Base-by-base conservation (phyloP, 768 basidiomycete species). In the Arthromyces matolae region DNA sequence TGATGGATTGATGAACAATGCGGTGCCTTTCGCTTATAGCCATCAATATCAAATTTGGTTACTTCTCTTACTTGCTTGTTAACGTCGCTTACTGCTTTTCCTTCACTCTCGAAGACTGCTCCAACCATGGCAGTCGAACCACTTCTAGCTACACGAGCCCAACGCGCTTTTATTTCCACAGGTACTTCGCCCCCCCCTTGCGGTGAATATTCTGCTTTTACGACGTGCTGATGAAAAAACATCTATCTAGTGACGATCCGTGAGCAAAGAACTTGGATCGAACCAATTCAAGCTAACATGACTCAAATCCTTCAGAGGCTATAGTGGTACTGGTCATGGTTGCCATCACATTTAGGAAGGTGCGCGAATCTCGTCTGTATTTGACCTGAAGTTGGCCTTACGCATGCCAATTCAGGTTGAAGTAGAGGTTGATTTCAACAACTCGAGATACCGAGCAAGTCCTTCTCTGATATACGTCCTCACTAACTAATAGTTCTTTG, bases 291-390 rank as follows among this genome's bases (percentile, higher is more conserved):
- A 12, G 32, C 42, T 54, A 31, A 56, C 12, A 34, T 22, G 9
- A 32, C 5, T 23, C 18, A 31, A 13, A n/a, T 54, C 13, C 14
- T 56, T 37, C 61, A 91, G 89, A 92, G 71, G 89, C 85, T 1
- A 67, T 86, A 38, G 72, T 83, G 7, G 87, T 93, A 27, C 70
- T 91, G 39, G 74, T 77, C 8, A 83, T 92, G 82, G 83, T 92
- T 45, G 83, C 67, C 31, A 73, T 86, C 28, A 81, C 81, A 13
- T 92, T 89, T 59, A 71, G 75, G 54, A 69, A 78, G 59, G 89
- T 83, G 53, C 53, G 77, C 70, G 12, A 20, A 36, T 29, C n/a
- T n/a, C n/a, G n/a, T n/a, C 35, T 16, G 20, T 28, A 36, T 35
- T 44, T 14, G 14, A 16, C 51, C 18, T 33, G 4, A 24, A 4